Base-by-base conservation (phyloP, 768 basidiomycete genomes). In the Ramaria rubella region DNA sequence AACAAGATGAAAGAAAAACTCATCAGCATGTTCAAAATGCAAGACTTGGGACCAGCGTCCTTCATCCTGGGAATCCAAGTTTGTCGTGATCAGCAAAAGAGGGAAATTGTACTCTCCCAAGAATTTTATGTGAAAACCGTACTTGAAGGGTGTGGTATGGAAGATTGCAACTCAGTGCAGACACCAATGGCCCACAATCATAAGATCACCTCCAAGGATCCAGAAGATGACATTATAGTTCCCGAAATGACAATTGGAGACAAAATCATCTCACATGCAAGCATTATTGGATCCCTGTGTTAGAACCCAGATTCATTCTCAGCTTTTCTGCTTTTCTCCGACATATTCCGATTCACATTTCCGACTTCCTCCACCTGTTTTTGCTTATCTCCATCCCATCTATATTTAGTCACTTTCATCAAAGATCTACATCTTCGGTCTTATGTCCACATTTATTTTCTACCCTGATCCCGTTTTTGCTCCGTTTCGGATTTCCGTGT, bases 21-120 rank as follows among this genome's bases (percentile, higher is more conserved):
- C 27, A n/a, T 14, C 4, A 12, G 14, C 4, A 53, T 57, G 31
- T 64, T 64, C 59, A 51, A 59, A 8, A 52, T 64, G 23, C 58
- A 55, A n/a, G 58, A 62, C 53, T 43, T 64, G 15, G 62, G 60
- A 5, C 21, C n/a, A 31, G 21, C 50, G 12, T 55, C 5, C 4
- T 69, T 65, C 67, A 34, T 72, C 8, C 60, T 73, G 3, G 69
- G 72, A 6, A 65, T 73, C 26, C 58, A 71, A 46, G 56, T 73
- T 26, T 27, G 33, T 3, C 59, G 63, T 1, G 59, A 68, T 33
- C 50, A 62, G 12, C 55, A 48, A 9, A 50, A 62, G n/a, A 38
- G 60, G 24, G 58, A n/a, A 21, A 52, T 62, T 26, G 19, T 49
- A 1, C 60, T 71, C 4, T 59, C 36, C 59, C n/a, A n/a, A n/a